Evolutionary conservation across 177 flowering plant genomes (phyloP).

Genomic region (Vitis hybrid): DNA sequence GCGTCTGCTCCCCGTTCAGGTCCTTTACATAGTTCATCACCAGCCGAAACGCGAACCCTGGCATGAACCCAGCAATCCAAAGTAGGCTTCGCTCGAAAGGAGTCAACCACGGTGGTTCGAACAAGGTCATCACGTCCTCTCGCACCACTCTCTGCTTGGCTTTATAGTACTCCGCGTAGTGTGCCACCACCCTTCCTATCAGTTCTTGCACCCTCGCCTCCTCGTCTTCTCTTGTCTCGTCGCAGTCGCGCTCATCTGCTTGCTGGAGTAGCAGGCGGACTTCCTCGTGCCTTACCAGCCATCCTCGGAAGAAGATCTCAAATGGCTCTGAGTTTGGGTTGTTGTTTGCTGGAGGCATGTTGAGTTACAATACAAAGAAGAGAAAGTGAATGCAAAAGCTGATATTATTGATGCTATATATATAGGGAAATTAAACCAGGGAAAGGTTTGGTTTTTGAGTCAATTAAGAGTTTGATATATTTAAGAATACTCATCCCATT

Average conservation of each 20-base stretch:
- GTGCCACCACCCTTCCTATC: neutral
- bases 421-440: neutral
- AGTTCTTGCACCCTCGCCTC: neutral
- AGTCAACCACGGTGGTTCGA: conserved; percentile 12
- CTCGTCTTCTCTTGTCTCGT: neutral
- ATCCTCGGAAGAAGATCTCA: conserved; percentile 6
- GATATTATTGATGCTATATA: neutral
- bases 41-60: conserved; percentile 6
- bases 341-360: neutral
- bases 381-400: neutral
- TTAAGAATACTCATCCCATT: too few relatives aligned
- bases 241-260: neutral
- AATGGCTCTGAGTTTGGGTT: neutral
- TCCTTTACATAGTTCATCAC: conserved; percentile 5
- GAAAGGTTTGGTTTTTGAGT: too few relatives aligned
- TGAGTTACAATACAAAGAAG: too few relatives aligned
- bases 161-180: conserved; percentile 12
- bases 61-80: conserved; percentile 18
- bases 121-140: conserved; percentile 3
- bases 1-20: conserved; percentile 1
- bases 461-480: too few relatives aligned
- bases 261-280: neutral
- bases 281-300: conserved; percentile 7
- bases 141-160: conserved; percentile 11
- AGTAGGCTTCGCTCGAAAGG: conserved; percentile 9